A percentile compares a stretch with the other conserved stretches of the same genome.
Conservation (phyloP, 2,329 filamentous ascomycete genomes). For the Colletotrichum incanum region DNA sequence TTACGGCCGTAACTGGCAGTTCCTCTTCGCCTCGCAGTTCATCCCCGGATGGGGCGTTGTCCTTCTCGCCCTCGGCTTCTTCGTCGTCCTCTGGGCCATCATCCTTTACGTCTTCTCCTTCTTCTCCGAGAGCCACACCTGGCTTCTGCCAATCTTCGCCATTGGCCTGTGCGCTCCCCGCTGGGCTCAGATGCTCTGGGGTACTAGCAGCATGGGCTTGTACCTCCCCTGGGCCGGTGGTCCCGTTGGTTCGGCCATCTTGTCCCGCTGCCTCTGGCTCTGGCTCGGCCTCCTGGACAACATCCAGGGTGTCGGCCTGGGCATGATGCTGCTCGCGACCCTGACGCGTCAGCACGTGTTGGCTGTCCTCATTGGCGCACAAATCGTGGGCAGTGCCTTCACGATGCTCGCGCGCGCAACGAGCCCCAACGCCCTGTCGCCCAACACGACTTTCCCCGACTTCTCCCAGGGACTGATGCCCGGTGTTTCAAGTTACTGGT, state of each 20-base stretch:
- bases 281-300: conserved; percentile 78
- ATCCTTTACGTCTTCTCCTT: conserved; percentile 67
- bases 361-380: conserved; percentile 73
- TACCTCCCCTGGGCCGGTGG: conserved; percentile 75
- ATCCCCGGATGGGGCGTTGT: conserved; percentile 70
- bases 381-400: conserved; percentile 73
- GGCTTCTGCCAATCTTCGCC: conserved; percentile 78
- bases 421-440: conserved; percentile 73
- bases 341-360: conserved; percentile 76
- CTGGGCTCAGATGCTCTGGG: conserved; percentile 80
- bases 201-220: conserved; percentile 70
- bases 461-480: conserved; percentile 64
- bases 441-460: conserved; percentile 75
- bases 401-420: conserved; percentile 75
- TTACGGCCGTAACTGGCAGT: conserved; percentile 78
- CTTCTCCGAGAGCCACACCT: conserved; percentile 73
- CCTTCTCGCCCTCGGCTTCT: conserved; percentile 70
- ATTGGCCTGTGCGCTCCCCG: conserved; percentile 76
- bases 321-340: conserved; percentile 78
- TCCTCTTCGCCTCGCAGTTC: conserved; percentile 72
- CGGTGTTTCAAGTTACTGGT: conserved; percentile 67
- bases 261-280: conserved; percentile 69
- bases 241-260: conserved; percentile 68
- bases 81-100: conserved; percentile 69
- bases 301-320: conserved; percentile 76